Conservation (phyloP, 345 rosid species). For the Camelina sativa region DNA sequence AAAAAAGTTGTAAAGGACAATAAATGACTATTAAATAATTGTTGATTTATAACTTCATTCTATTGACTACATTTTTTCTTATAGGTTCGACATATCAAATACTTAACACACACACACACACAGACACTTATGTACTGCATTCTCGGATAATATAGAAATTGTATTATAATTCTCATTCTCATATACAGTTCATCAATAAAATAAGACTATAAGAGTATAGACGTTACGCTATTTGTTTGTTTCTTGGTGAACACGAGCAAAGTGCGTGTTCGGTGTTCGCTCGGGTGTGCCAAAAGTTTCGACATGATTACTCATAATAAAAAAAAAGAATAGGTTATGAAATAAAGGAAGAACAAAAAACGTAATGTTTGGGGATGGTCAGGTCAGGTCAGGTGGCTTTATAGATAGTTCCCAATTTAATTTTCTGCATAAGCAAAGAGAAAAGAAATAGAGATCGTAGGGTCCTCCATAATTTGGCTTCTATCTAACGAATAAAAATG, state of each 20-base stretch:
- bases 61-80: not conserved
- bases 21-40: no score
- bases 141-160: not conserved
- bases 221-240: slow-evolving; percentile 26
- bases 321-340: not conserved
- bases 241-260: slow-evolving; percentile 40
- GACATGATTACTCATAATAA: not conserved
- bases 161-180: no score
- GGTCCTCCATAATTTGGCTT: slow-evolving; percentile 12
- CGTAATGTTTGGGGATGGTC: slow-evolving; percentile 12
- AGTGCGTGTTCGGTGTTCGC: slow-evolving; percentile 28
- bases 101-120: not conserved
- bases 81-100: not conserved
- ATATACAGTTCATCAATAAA: not conserved
- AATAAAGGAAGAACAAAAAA: not conserved
- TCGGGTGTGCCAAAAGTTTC: slow-evolving; percentile 27
- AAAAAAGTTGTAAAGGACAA: no score
- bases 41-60: no score
- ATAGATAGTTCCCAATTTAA: slow-evolving; percentile 18
- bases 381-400: slow-evolving; percentile 14
- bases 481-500: not conserved
- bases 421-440: not conserved
- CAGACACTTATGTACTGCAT: not conserved
- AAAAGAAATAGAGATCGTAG: not conserved
- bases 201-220: no score